Evolutionary conservation across 768 basidiomycete species (phyloP).

Genomic region (Daedaleopsis sinensis): DNA sequence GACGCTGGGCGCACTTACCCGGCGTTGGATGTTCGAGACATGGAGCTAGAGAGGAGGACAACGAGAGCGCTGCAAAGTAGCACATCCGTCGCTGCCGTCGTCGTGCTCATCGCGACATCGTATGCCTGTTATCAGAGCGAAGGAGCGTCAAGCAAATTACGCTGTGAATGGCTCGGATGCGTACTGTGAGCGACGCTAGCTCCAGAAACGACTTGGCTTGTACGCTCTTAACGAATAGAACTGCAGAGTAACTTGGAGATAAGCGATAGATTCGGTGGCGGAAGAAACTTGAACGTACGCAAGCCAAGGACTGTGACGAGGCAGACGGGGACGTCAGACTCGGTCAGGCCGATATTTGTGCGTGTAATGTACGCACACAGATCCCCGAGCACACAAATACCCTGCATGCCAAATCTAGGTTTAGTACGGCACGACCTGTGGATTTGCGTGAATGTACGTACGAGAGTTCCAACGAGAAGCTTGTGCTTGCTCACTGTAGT

Average conservation of each 20-base stretch:
- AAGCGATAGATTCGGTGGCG: neutral
- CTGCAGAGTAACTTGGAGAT: neutral
- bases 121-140: neutral
- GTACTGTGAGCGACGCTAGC: slow-evolving; percentile 5
- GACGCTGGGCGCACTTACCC: neutral
- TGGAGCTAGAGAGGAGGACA: slow-evolving; percentile 3
- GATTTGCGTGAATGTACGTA: neutral
- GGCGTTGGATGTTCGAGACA: slow-evolving; percentile 12
- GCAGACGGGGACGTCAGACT: neutral
- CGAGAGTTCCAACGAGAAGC: neutral
- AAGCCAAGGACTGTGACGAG: too few species aligned
- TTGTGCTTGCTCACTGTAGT: slow-evolving; percentile 9
- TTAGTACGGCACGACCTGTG: too few species aligned
- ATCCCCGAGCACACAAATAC: neutral
- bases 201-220: slow-evolving; percentile 1
- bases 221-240: slow-evolving; percentile 11
- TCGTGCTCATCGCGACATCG: slow-evolving; percentile 12
- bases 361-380: neutral
- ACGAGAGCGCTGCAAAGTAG: slow-evolving; percentile 10
- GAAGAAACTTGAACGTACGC: neutral
- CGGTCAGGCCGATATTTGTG: neutral
- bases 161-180: neutral
- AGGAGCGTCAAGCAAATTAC: neutral
- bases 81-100: slow-evolving; percentile 14
- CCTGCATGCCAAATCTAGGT: neutral